phyloP scores from a whole-genome alignment of 2,329 filamentous ascomycete species.

The Zymoseptoria brevis region DNA sequence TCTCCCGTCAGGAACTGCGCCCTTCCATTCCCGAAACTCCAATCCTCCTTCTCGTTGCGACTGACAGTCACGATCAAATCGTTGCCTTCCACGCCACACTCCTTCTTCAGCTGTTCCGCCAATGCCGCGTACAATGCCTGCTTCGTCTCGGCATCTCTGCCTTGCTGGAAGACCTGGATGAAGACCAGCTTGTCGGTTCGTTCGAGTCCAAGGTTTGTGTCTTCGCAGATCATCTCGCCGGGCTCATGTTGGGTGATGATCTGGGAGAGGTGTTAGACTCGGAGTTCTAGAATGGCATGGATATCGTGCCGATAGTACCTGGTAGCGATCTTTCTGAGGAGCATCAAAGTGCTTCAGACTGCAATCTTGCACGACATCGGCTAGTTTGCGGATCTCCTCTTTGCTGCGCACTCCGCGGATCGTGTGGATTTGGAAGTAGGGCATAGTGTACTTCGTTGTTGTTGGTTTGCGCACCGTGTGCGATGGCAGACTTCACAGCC shows the following conservation, averaged over 20 bases:
- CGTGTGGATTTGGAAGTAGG: slow-evolving; percentile 28
- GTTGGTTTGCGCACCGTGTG: background rate
- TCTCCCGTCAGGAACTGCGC: slow-evolving; percentile 27
- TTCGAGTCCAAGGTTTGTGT: slow-evolving; percentile 23
- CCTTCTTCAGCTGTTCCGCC: slow-evolving; percentile 17
- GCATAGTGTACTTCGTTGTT: slow-evolving; percentile 17
- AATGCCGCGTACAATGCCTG: slow-evolving; percentile 20
- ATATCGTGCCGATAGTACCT: slow-evolving; percentile 9
- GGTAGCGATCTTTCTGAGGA: slow-evolving; percentile 25
- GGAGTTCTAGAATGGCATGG: too few species aligned
- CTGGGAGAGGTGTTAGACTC: slow-evolving; percentile 1
- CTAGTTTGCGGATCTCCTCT: slow-evolving; percentile 23
- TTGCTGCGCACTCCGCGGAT: slow-evolving; percentile 21
- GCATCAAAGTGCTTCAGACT: slow-evolving; percentile 25
- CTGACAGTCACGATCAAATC: slow-evolving; percentile 25
- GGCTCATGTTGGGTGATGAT: slow-evolving; percentile 30
- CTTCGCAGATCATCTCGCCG: slow-evolving; percentile 28
- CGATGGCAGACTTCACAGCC: background rate
- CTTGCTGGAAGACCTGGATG: slow-evolving; percentile 30
- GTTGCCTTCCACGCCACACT: slow-evolving; percentile 18
- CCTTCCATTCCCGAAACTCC: slow-evolving; percentile 27
- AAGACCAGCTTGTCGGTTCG: slow-evolving; percentile 25
- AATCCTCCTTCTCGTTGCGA: slow-evolving; percentile 25
- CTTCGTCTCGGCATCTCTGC: slow-evolving; percentile 23
- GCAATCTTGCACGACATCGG: slow-evolving; percentile 25